A percentile compares a stretch with the other conserved stretches of the same genome.
Evolutionary conservation across 2,329 filamentous ascomycete species (phyloP).

Genomic region (Myrmaecium sp.): DNA sequence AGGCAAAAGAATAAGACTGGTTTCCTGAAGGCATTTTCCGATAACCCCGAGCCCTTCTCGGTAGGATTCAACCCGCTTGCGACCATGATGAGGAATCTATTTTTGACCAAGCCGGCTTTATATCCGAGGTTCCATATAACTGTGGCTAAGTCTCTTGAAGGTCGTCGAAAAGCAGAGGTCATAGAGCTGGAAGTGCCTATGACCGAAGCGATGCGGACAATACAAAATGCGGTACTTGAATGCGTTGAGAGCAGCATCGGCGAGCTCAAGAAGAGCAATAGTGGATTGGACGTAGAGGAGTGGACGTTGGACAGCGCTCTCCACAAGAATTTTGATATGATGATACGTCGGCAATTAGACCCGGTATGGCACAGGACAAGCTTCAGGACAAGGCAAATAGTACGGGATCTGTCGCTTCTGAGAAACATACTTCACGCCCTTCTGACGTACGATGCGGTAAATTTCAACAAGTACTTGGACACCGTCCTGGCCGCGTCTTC

Average conservation of each 20-base stretch:
- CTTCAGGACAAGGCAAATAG: constrained; percentile 89
- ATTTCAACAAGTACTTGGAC: constrained; percentile 83
- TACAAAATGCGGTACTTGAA: constrained; percentile 87
- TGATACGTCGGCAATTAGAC: constrained; percentile 77
- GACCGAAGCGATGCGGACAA: constrained; percentile 84
- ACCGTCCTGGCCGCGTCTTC: constrained; percentile 84
- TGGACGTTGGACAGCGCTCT: constrained; percentile 92
- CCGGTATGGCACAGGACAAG: constrained; percentile 95
- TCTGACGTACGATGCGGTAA: constrained; percentile 74
- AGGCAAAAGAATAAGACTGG: constrained; percentile 86
- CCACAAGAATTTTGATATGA: constrained; percentile 79
- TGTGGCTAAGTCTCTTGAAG: constrained; percentile 78
- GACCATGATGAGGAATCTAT: constrained; percentile 83
- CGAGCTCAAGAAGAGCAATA: constrained; percentile 82
- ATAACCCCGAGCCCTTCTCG: constrained; percentile 80
- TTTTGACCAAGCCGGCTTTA: constrained; percentile 70
- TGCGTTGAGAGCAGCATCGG: constrained; percentile 91
- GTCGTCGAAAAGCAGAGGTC: constrained; percentile 83
- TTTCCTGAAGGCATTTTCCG: constrained; percentile 91
- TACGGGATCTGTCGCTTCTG: constrained; percentile 70
- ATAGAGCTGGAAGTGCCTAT: constrained; percentile 94
- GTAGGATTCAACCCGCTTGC: constrained; percentile 75
- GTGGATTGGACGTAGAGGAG: constrained; percentile 84
- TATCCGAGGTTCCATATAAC: constrained; percentile 90
- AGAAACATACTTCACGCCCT: constrained; percentile 66